Conservation (phyloP, 1,284 basidiomycete genomes). For the Cryptococcus hybrid region DNA sequence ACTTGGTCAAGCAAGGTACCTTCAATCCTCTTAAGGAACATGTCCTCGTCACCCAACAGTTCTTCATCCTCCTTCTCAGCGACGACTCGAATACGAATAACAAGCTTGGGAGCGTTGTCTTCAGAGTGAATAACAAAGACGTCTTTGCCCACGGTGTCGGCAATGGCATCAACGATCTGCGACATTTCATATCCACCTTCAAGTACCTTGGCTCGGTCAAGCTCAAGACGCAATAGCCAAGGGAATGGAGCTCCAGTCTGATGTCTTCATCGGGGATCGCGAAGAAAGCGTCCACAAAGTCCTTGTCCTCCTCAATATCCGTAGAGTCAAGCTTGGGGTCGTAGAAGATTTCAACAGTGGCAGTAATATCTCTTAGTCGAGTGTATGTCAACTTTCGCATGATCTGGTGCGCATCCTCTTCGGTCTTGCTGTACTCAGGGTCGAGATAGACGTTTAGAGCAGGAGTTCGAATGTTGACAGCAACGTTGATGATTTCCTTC, state of each 20-base stretch:
- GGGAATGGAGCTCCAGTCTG: constrained; percentile 91
- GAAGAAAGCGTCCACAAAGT: constrained; percentile 99
- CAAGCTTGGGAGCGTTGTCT: constrained; percentile 96
- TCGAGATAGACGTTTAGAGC: constrained; percentile 88
- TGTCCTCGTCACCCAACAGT: constrained; percentile 82
- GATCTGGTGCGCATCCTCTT: constrained; percentile 52
- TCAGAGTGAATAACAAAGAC: constrained; percentile 98
- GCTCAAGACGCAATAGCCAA: constrained; percentile 94
- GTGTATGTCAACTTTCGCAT: constrained; percentile 73
- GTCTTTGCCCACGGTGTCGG: constrained; percentile 93
- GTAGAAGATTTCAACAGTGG: constrained; percentile 97
- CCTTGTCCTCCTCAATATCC: constrained; percentile 91
- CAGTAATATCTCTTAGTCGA: constrained; percentile 92
- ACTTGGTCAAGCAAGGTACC: constrained; percentile 97
- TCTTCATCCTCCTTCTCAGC: constrained; percentile 87
- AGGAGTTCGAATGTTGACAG: constrained; percentile 97
- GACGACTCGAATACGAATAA: constrained; percentile 94
- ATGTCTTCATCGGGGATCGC: constrained; percentile 98
- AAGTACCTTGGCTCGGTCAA: constrained; percentile 97
- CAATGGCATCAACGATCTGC: constrained; percentile 90
- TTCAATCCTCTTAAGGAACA: constrained; percentile 94
- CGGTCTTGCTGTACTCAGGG: constrained; percentile 74
- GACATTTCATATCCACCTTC: constrained; percentile 96
- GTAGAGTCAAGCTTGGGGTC: constrained; percentile 91
- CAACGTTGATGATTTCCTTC: constrained; percentile 99